Conservation (phyloP, 139 green algal genomes). For the Deuterostichococcus epilithicus region DNA sequence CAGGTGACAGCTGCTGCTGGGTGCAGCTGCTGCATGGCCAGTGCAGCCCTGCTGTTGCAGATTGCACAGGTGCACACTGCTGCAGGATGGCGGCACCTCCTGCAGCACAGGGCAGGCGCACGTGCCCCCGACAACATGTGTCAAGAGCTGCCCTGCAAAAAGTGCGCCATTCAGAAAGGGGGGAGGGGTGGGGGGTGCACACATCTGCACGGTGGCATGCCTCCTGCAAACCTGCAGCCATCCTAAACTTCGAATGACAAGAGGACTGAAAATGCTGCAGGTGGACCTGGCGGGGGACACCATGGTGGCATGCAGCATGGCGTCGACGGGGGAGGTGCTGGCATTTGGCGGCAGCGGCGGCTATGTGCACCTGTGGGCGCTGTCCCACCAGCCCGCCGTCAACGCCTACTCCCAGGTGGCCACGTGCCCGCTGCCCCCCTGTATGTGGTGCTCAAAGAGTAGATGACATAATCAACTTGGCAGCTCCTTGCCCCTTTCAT, state of each 20-base stretch:
- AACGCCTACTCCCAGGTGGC: constrained; percentile 6
- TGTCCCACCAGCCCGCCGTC: constrained; percentile 10
- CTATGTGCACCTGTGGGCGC: constrained; percentile 78
- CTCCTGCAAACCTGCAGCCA: no score
- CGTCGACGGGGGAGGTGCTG: constrained; percentile 57
- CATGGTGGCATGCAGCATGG: constrained; percentile 38
- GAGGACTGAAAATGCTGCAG: constrained; percentile 15
- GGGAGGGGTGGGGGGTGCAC: no score
- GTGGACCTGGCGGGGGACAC: constrained; percentile 59
- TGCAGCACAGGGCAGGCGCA: not conserved
- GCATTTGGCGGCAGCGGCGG: constrained; percentile 70
- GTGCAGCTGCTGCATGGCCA: not conserved
- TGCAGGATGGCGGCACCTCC: not conserved
- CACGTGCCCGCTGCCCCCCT: no score
- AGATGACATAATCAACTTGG: no score
- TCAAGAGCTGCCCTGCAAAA: no score
- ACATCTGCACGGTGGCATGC: no score
- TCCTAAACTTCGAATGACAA: no score
- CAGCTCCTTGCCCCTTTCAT: no score
- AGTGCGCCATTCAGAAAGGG: no score
- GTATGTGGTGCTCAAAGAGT: no score
- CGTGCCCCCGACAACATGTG: no score
- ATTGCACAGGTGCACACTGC: no score
- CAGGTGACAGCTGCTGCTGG: constrained; percentile 33
- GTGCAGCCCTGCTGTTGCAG: not conserved